phyloP scores from a whole-genome alignment of 2,329 filamentous ascomycete species.

The Trematosphaeria pertusa region DNA sequence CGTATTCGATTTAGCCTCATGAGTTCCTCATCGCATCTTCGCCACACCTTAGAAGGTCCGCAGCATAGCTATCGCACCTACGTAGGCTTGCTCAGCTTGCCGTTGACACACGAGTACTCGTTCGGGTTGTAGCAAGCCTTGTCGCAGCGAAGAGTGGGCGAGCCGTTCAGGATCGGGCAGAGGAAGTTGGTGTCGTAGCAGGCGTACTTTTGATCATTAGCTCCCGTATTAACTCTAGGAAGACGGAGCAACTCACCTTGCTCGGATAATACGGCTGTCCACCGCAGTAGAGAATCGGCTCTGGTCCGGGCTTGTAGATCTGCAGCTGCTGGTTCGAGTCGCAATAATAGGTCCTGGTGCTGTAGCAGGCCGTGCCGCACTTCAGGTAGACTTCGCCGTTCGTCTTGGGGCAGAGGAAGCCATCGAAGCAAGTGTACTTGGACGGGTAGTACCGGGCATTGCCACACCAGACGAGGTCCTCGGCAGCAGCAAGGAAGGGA shows the following conservation, averaged over 20 bases:
- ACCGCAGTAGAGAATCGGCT: conserved; percentile 9
- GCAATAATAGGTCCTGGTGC: conserved; percentile 14
- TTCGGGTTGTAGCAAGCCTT: conserved; percentile 44
- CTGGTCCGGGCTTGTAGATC: conserved; percentile 6
- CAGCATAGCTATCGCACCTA: too few relatives aligned
- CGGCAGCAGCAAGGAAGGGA: conserved; percentile 4
- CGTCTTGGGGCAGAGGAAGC: conserved; percentile 12
- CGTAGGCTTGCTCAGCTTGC: conserved; percentile 3
- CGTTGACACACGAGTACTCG: conserved; percentile 30
- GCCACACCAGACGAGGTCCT: conserved; percentile 9
- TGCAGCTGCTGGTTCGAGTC: conserved; percentile 11
- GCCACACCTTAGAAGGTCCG: too few relatives aligned
- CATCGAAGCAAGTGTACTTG: conserved; percentile 14
- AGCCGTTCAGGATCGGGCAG: conserved; percentile 44
- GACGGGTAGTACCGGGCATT: conserved; percentile 12
- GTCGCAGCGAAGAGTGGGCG: conserved; percentile 44
- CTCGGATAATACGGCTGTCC: conserved; percentile 9
- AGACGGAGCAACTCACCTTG: conserved; percentile 8
- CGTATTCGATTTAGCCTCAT: too few relatives aligned
- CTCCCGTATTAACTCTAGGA: too few relatives aligned
- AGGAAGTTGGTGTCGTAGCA: conserved; percentile 49
- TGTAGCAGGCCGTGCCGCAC: conserved; percentile 15
- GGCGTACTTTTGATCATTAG: conserved; percentile 37
- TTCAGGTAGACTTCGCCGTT: conserved; percentile 10
- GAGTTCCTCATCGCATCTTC: too few relatives aligned